A percentile compares a stretch with the other conserved stretches of the same genome.
phyloP scores from a whole-genome alignment of 495 filamentous ascomycete genomes.

The Symbiotaphrina buchneri region DNA sequence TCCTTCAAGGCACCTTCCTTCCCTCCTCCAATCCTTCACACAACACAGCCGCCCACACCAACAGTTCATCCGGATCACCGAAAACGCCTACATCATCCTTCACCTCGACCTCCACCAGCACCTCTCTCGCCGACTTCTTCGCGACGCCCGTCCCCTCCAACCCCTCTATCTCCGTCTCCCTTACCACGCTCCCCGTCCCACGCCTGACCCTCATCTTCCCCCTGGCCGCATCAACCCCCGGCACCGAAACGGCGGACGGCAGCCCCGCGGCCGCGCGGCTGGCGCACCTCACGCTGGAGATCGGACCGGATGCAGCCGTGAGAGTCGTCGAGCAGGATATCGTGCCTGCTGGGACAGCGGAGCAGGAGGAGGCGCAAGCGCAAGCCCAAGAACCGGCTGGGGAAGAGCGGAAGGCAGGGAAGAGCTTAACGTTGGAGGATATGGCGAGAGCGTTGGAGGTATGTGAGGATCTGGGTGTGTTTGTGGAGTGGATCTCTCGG shows the following conservation, averaged over 20 bases:
- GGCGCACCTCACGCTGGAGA: slow-evolving; percentile 10
- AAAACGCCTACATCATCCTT: slow-evolving; percentile 1
- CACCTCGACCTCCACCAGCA: slow-evolving; percentile 5
- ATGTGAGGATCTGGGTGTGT: slow-evolving; percentile 1
- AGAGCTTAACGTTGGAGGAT: background rate
- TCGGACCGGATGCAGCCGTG: too few relatives aligned
- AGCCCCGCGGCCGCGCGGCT: background rate
- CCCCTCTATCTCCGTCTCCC: slow-evolving; percentile 1
- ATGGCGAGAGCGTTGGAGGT: slow-evolving; percentile 1
- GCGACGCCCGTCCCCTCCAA: background rate
- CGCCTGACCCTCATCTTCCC: slow-evolving; percentile 2
- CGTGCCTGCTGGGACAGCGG: too few relatives aligned
- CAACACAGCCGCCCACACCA: background rate
- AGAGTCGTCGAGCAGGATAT: too few relatives aligned
- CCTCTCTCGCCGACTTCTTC: slow-evolving; percentile 5
- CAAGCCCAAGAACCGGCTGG: background rate
- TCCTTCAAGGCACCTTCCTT: slow-evolving; percentile 20
- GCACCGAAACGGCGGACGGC: background rate
- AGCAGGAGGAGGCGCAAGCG: too few relatives aligned
- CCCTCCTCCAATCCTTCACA: background rate
- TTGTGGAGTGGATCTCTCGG: background rate
- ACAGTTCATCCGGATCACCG: background rate
- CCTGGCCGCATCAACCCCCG: background rate
- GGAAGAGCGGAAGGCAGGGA: background rate
- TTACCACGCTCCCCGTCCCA: slow-evolving; percentile 2